phyloP scores from a whole-genome alignment of 768 basidiomycete species.

The Lactarius sp. region DNA sequence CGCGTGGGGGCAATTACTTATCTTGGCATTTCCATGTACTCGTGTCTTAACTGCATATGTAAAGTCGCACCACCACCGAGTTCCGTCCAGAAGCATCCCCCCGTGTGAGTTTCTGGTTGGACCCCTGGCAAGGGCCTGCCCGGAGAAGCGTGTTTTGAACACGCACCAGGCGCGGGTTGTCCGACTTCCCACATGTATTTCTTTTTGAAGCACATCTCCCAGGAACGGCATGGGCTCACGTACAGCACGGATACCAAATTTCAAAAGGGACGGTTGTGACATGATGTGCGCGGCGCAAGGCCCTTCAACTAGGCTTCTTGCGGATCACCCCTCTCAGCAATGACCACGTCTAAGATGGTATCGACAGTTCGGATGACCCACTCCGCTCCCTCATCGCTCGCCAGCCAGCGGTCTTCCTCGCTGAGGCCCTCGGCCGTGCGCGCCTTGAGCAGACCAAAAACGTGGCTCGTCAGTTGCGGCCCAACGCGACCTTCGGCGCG shows the following conservation, averaged over 20 bases:
- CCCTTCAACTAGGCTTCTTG: slow-evolving; percentile 54
- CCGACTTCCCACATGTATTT: slow-evolving; percentile 16
- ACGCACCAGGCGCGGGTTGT: slow-evolving; percentile 13
- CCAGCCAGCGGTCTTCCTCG: slow-evolving; percentile 73
- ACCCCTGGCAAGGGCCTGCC: slow-evolving; percentile 19
- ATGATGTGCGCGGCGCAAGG: slow-evolving; percentile 9
- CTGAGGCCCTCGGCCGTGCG: slow-evolving; percentile 53
- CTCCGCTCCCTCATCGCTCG: slow-evolving; percentile 81
- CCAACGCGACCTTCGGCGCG: slow-evolving; percentile 81
- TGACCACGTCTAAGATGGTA: slow-evolving; percentile 70
- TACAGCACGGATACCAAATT: slow-evolving; percentile 11
- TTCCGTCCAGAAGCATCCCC: slow-evolving; percentile 22
- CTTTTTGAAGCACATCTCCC: slow-evolving; percentile 12
- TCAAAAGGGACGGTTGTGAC: slow-evolving; percentile 1
- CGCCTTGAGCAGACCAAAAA: slow-evolving; percentile 86
- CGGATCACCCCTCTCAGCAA: slow-evolving; percentile 31
- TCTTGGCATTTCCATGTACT: slow-evolving; percentile 24
- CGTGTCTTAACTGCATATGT: slow-evolving; percentile 24
- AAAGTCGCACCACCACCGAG: slow-evolving; percentile 18
- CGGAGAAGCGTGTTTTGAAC: slow-evolving; percentile 22
- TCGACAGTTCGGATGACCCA: slow-evolving; percentile 87
- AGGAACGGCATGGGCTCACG: slow-evolving; percentile 13
- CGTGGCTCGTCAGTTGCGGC: slow-evolving; percentile 83
- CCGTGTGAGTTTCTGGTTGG: slow-evolving; percentile 16
- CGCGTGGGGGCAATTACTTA: slow-evolving; percentile 24